Conservation (phyloP, 1,139 yeast genomes). For the Zygosaccharomyces sapae region DNA sequence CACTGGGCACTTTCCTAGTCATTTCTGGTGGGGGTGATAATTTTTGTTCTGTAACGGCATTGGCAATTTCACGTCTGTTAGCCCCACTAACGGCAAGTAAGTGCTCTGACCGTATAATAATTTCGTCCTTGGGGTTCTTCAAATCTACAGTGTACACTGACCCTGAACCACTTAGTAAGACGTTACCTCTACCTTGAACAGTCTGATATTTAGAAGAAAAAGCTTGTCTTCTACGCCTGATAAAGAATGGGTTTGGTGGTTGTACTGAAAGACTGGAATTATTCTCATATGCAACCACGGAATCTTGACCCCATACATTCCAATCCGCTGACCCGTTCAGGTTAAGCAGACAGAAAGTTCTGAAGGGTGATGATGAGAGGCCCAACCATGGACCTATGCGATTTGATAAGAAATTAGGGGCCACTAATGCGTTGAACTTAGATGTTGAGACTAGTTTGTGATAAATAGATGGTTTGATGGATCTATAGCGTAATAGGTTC, state of each 20-base stretch:
- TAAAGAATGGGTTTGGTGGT: constrained; percentile 17
- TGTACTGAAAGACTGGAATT: constrained; percentile 30
- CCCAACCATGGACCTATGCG: constrained; percentile 13
- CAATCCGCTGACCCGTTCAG: constrained; percentile 34
- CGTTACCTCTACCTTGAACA: constrained; percentile 34
- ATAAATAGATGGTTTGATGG: constrained; percentile 21
- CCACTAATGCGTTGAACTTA: constrained; percentile 22
- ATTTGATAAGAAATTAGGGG: constrained; percentile 19
- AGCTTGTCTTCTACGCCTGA: constrained; percentile 10
- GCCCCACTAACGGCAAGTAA: constrained; percentile 33
- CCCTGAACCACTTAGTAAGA: constrained; percentile 34
- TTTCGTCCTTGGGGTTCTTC: constrained; percentile 25
- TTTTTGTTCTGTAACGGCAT: constrained; percentile 15
- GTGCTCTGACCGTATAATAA: constrained; percentile 30
- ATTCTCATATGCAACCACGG: constrained; percentile 33
- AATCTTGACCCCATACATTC: constrained; percentile 32
- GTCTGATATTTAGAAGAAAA: constrained; percentile 21
- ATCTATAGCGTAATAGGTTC: constrained; percentile 20
- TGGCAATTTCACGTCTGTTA: constrained; percentile 26
- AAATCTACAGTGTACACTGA: constrained; percentile 32
- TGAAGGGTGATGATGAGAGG: constrained; percentile 19
- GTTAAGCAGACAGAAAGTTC: constrained; percentile 28
- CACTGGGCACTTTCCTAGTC: constrained; percentile 7
- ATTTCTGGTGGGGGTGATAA: constrained; percentile 6
- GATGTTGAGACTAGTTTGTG: constrained; percentile 24